These are phyloP conservation scores for Glonium stellatum DNA, from an alignment of 495 filamentous ascomycete genomes.

Conservation along the genomic window DNA sequence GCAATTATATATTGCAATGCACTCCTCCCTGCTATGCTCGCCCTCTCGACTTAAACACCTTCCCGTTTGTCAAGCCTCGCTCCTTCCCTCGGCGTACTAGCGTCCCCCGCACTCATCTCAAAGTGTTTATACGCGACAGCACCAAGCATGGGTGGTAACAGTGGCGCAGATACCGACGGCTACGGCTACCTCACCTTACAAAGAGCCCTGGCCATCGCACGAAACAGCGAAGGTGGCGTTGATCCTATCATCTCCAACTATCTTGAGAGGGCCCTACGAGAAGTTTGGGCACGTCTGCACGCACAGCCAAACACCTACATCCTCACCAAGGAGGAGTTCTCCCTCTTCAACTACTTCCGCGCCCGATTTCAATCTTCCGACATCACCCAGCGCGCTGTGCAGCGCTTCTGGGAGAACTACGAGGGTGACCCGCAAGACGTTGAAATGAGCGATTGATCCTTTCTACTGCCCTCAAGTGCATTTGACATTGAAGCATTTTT, in stretches of 20 bases:
- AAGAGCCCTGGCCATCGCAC: constrained; percentile 59
- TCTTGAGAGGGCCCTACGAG: constrained; percentile 50
- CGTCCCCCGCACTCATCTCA: background rate
- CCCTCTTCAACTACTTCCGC: constrained; percentile 72
- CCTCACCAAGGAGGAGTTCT: constrained; percentile 63
- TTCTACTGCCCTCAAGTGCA: background rate
- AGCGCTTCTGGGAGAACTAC: constrained; percentile 46
- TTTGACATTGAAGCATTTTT: background rate
- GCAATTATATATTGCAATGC: constrained; percentile 20
- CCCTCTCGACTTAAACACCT: background rate
- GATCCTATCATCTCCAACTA: constrained; percentile 45
- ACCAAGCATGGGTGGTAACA: constrained; percentile 32
- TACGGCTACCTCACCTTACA: constrained; percentile 38
- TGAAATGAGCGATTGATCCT: background rate
- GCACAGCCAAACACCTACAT: constrained; percentile 55
- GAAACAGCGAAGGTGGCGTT: constrained; percentile 52
- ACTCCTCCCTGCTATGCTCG: constrained; percentile 2
- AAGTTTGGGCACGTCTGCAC: constrained; percentile 57
- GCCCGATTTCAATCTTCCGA: constrained; percentile 45
- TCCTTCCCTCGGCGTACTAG: background rate
- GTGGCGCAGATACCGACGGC: constrained; percentile 28
- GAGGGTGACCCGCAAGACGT: constrained; percentile 21
- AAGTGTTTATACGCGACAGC: background rate
- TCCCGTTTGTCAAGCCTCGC: background rate
- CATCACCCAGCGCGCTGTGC: constrained; percentile 41